Percentiles rank a stretch among this genome's conserved stretches.
phyloP scores from a whole-genome alignment of 2,329 filamentous ascomycete species.

The Cyanodermella asteris region DNA sequence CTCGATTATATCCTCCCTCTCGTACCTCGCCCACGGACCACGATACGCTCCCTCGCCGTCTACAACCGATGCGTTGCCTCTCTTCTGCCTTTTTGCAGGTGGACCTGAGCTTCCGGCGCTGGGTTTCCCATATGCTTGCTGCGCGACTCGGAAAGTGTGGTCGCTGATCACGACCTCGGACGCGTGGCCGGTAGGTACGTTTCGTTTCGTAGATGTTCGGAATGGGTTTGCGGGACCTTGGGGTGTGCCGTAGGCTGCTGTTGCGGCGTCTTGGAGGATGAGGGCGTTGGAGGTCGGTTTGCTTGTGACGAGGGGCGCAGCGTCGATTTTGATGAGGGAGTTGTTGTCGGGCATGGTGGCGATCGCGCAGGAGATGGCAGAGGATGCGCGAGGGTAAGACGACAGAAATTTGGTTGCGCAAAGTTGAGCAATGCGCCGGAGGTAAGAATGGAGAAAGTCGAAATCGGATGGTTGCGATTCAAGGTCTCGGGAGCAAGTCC shows the following conservation, averaged over 20 bases:
- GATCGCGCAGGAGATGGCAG: no score
- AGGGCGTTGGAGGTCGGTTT: slow-evolving; percentile 28
- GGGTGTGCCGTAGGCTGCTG: slow-evolving; percentile 43
- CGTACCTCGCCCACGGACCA: slow-evolving; percentile 83
- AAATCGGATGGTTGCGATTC: no score
- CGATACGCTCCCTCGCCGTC: slow-evolving; percentile 78
- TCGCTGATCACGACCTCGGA: slow-evolving; percentile 80
- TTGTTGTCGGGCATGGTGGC: no score
- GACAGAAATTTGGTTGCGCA: no score
- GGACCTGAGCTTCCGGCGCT: slow-evolving; percentile 52
- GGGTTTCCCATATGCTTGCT: slow-evolving; percentile 56
- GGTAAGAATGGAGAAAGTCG: no score
- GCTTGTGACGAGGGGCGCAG: no score
- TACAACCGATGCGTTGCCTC: slow-evolving; percentile 62
- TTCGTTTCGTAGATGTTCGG: slow-evolving; percentile 56
- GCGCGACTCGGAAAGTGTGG: slow-evolving; percentile 68
- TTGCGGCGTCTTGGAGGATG: slow-evolving; percentile 39
- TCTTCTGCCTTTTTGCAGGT: slow-evolving; percentile 57
- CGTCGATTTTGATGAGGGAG: no score
- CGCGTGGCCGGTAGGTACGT: slow-evolving; percentile 64
- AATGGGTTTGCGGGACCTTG: slow-evolving; percentile 58
- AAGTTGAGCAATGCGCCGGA: no score
- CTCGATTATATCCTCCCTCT: slow-evolving; percentile 47
- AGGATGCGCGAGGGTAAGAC: no score
- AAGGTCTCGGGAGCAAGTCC: no score